A percentile compares a stretch with the other conserved stretches of the same genome.
Conservation (phyloP, 23 red algal genomes). For the Gracilaria gracilis region DNA sequence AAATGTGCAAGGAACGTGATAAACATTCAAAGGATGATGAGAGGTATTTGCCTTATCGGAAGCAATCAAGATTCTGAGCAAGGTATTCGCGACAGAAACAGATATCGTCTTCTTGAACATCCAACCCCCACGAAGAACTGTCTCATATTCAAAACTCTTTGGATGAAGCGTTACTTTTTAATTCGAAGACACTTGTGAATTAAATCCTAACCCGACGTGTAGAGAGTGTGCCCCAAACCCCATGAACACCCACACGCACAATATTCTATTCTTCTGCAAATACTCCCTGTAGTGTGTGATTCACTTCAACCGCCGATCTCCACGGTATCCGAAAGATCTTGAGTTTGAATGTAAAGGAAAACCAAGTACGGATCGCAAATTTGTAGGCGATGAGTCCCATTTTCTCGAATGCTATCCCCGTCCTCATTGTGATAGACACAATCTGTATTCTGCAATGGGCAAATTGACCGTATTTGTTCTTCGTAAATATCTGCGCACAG, state of each 20-base stretch:
- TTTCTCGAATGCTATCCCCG: too few species aligned
- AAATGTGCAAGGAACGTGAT: background rate
- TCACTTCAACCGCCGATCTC: background rate
- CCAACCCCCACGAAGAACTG: background rate
- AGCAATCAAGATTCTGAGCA: background rate
- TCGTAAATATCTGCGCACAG: too few species aligned
- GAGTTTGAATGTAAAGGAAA: background rate
- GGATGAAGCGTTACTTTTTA: background rate
- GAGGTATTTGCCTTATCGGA: background rate
- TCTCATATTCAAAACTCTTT: background rate
- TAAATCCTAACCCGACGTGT: background rate
- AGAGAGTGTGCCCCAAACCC: too few species aligned
- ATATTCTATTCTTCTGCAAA: too few species aligned
- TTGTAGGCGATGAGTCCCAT: too few species aligned
- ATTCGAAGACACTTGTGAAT: constrained; percentile 16
- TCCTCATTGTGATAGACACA: too few species aligned
- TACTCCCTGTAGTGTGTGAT: background rate
- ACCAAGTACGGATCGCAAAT: background rate
- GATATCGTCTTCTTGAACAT: background rate
- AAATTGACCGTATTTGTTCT: too few species aligned
- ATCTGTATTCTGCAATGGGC: too few species aligned
- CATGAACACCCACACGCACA: too few species aligned
- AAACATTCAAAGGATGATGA: background rate
- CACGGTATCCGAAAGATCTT: background rate
- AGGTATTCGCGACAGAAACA: background rate